These are phyloP conservation scores for Kandelia obovata DNA, from an alignment of 345 rosid species.

Conservation along the genomic window DNA sequence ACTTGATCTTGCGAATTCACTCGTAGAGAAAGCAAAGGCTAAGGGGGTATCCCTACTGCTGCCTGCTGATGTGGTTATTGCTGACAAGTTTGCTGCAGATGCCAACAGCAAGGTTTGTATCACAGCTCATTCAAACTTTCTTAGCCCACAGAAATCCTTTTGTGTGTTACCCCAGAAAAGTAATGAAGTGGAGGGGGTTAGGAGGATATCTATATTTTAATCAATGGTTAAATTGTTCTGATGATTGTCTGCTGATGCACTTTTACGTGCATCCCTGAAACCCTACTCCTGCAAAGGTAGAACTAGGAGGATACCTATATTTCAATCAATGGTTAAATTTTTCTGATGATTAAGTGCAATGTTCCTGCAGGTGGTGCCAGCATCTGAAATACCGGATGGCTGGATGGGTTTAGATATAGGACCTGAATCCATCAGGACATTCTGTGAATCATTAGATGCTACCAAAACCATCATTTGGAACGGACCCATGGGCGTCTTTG, in stretches of 20 bases:
- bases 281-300: too few relatives aligned
- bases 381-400: conserved; percentile 69
- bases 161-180: too few relatives aligned
- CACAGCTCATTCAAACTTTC: background rate
- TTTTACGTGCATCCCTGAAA: too few relatives aligned
- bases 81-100: conserved; percentile 86
- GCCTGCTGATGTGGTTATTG: conserved; percentile 78
- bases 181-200: too few relatives aligned
- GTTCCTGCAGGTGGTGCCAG: conserved; percentile 63
- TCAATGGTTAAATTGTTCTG: too few relatives aligned
- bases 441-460: conserved; percentile 60
- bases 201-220: too few relatives aligned
- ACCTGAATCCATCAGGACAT: conserved; percentile 70
- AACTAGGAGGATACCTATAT: too few relatives aligned
- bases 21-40: conserved; percentile 70
- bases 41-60: conserved; percentile 76
- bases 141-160: too few relatives aligned
- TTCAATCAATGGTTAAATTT: background rate
- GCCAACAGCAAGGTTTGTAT: conserved; percentile 79
- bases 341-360: conserved; percentile 6
- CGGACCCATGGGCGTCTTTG: conserved; percentile 99
- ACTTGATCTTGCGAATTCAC: conserved; percentile 69
- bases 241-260: too few relatives aligned
- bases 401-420: conserved; percentile 99
- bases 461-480: conserved; percentile 89